Percentiles rank a stretch among this genome's conserved stretches.
phyloP scores from a whole-genome alignment of 768 basidiomycete species.

The Amanita inopinata region DNA sequence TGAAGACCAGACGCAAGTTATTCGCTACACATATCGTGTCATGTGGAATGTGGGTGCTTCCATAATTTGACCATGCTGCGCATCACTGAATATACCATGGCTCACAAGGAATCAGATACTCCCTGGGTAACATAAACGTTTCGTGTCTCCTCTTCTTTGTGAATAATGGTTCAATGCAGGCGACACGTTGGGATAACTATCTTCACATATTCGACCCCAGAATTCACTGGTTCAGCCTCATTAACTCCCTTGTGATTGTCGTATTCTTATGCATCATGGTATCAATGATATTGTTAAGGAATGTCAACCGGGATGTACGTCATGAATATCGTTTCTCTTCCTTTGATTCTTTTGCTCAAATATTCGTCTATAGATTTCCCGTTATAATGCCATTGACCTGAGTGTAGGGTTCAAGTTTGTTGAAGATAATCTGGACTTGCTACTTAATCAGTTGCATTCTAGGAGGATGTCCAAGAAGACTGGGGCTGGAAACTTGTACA shows the following conservation, averaged over 20 bases:
- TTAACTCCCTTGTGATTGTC: conserved; percentile 89
- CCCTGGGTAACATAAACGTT: conserved; percentile 54
- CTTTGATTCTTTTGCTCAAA: conserved; percentile 10
- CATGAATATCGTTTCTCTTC: background rate
- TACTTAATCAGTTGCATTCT: conserved; percentile 4
- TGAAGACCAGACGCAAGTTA: conserved; percentile 47
- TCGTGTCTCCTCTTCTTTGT: background rate
- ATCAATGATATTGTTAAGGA: conserved; percentile 79
- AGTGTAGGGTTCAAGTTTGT: conserved; percentile 48
- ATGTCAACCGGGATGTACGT: conserved; percentile 79
- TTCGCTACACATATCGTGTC: conserved; percentile 84
- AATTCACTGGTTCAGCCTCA: conserved; percentile 94
- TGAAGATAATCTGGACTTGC: too few relatives aligned
- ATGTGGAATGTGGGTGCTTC: conserved; percentile 64
- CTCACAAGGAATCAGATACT: conserved; percentile 64
- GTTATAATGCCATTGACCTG: conserved; percentile 93
- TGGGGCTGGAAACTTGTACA: conserved; percentile 98
- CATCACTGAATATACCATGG: conserved; percentile 3
- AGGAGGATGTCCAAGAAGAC: conserved; percentile 97
- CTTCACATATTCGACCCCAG: conserved; percentile 88
- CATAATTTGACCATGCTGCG: conserved; percentile 1
- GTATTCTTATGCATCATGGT: conserved; percentile 92
- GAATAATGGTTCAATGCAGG: conserved; percentile 33
- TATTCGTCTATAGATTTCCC: conserved; percentile 49
- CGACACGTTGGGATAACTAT: conserved; percentile 94